Evolutionary conservation across 148 eudicot species (phyloP).

Genomic region (Chenopodium quinoa): DNA sequence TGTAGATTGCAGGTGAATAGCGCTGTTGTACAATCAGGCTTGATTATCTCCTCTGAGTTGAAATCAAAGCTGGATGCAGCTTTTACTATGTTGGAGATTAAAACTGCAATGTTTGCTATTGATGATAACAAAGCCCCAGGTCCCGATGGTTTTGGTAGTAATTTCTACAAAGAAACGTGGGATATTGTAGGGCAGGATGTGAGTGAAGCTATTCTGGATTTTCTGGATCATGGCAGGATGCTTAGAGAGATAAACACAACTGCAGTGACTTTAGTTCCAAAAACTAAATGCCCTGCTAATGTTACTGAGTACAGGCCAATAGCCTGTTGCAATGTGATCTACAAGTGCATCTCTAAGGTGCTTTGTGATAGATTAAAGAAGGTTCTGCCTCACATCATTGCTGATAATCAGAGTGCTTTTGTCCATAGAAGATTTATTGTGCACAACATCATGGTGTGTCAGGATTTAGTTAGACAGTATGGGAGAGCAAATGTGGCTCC

Average conservation of each 20-base stretch:
- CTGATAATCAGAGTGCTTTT: neutral
- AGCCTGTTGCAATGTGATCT: neutral
- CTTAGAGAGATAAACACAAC: neutral
- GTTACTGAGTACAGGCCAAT: neutral
- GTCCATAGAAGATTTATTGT: neutral
- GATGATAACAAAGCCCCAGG: neutral
- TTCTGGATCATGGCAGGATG: neutral
- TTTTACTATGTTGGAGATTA: neutral
- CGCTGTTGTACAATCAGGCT: neutral
- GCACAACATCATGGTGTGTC: neutral
- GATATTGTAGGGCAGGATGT: neutral
- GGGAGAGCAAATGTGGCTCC: neutral
- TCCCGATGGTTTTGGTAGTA: neutral
- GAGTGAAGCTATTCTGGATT: neutral
- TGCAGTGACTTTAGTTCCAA: neutral
- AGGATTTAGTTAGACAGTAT: neutral
- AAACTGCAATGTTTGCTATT: neutral
- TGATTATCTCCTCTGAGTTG: neutral
- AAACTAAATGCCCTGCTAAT: neutral
- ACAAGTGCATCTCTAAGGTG: neutral
- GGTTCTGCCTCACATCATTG: neutral
- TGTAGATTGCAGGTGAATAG: neutral
- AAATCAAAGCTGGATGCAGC: no score
- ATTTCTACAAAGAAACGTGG: neutral
- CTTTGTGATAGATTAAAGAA: no score